Evolutionary conservation across 129 eudicot species (phyloP).

Genomic region (Rutidosis leptorrhynchoides): DNA sequence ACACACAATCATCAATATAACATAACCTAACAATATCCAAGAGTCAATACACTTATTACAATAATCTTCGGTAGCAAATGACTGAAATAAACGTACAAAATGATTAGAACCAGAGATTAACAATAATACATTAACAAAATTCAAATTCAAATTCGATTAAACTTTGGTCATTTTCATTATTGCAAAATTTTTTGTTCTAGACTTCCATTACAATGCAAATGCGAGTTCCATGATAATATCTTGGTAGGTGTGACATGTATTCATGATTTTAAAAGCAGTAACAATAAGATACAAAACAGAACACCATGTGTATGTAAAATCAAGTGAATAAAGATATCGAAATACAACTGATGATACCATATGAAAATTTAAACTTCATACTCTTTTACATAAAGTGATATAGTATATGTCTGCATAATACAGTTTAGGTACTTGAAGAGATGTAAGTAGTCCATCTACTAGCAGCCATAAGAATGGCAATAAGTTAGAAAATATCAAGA

Average conservation of each 20-base stretch:
- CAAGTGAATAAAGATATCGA: background rate
- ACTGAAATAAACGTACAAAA: too few species aligned
- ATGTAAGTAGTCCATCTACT: background rate
- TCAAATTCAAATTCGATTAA: too few species aligned
- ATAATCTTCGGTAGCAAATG: too few species aligned
- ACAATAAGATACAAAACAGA: background rate
- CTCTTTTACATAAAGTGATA: background rate
- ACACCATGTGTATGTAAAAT: background rate
- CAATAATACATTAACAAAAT: too few species aligned
- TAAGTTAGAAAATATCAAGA: slow-evolving; percentile 18
- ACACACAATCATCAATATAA: too few species aligned
- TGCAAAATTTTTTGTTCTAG: too few species aligned
- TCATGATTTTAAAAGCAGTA: background rate
- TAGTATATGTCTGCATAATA: background rate
- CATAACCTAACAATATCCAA: too few species aligned
- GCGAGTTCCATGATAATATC: too few species aligned
- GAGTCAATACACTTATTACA: too few species aligned
- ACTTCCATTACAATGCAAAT: too few species aligned
- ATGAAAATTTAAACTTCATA: background rate
- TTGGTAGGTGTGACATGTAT: background rate
- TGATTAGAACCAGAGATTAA: too few species aligned
- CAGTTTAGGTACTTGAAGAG: background rate
- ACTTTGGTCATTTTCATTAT: too few species aligned
- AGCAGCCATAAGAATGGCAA: background rate
- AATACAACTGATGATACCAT: background rate